Evolutionary conservation across 2,329 filamentous ascomycete genomes (phyloP), one percentile per base, ranked within the genome.

Genomic region (Neoscytalidium dimidiatum): DNA sequence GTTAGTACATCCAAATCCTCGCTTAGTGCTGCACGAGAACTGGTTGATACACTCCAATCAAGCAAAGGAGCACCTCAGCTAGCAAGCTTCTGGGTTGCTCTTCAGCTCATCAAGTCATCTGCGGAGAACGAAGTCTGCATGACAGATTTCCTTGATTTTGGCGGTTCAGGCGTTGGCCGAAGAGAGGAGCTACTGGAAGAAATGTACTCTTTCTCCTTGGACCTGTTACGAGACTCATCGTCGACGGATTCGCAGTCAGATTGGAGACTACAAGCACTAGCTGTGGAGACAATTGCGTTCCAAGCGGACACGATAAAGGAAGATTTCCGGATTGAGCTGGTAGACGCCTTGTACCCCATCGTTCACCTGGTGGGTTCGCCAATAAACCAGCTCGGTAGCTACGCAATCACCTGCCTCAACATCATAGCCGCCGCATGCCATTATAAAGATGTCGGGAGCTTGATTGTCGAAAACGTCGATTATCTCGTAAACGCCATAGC

Each of bases 401-500:
- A 98, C 75, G 92, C 94, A 4, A 90, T 97, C 68, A 86, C 88
- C 3, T 91, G 91, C 38, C 83, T 99, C 14, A 95, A 97, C 72
- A 86, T 88, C 19, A 82, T 97, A n/a, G 90, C 94, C 0, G 73
- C 78, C 2, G 85, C 90, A 0, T 97, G 92, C 71, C 87, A 86
- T 1, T 99, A 98, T 71, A 67, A 74, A 0, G 88, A 84, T 70
- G 90, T 94, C 4, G 90, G 90, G 28, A 88, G 91, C 17, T 81
- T 99, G 68, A 89, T 99, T 43, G 86, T 98, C 29, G 88, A 91
- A 61, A 99, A 99, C 67, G 94, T 92, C 17, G 95, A 99, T 77
- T 99, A 99, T 75, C 91, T 99, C 78, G 90, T 98, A 67, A 98
- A 98, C 73, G 92, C 95, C 0, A 88, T 99, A 17, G 92, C 92